Conservation (phyloP, 1,139 yeast species). For the Schizosaccharomyces versatilis region DNA sequence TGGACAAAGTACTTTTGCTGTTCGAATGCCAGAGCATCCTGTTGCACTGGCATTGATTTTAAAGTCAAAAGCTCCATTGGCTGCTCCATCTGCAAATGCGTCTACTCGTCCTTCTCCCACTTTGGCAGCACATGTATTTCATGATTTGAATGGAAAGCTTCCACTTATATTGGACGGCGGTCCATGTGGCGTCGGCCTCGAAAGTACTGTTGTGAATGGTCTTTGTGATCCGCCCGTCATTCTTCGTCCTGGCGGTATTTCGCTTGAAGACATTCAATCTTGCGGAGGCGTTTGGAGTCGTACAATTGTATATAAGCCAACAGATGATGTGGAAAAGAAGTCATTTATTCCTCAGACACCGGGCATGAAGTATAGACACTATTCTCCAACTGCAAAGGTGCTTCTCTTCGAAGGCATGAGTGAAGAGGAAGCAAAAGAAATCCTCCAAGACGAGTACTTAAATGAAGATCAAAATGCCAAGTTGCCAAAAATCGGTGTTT, state of each 20-base stretch:
- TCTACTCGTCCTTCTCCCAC: slow-evolving; percentile 92
- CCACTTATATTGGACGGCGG: slow-evolving; percentile 86
- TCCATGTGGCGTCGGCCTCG: slow-evolving; percentile 70
- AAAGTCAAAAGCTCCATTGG: slow-evolving; percentile 68
- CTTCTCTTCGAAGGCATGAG: slow-evolving; percentile 23
- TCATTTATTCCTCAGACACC: slow-evolving; percentile 58
- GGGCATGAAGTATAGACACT: slow-evolving; percentile 92
- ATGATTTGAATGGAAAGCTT: slow-evolving; percentile 59
- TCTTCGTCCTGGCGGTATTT: slow-evolving; percentile 81
- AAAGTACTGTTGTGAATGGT: slow-evolving; percentile 85
- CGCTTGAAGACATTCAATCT: slow-evolving; percentile 45
- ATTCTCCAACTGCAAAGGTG: slow-evolving; percentile 75
- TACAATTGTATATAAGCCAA: slow-evolving; percentile 24
- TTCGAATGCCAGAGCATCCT: slow-evolving; percentile 67
- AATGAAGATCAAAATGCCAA: not conserved
- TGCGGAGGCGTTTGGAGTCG: slow-evolving; percentile 53
- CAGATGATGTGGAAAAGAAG: not conserved
- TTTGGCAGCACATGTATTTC: slow-evolving; percentile 57
- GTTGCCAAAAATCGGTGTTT: slow-evolving; percentile 26
- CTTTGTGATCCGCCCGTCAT: slow-evolving; percentile 63
- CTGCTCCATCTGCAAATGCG: slow-evolving; percentile 95
- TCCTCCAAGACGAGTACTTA: not conserved
- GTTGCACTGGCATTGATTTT: slow-evolving; percentile 80
- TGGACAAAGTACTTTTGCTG: slow-evolving; percentile 73
- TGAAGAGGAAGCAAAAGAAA: not conserved